phyloP scores from a whole-genome alignment of 2,329 filamentous ascomycete species.

The Chrysoporthe cubensis region DNA sequence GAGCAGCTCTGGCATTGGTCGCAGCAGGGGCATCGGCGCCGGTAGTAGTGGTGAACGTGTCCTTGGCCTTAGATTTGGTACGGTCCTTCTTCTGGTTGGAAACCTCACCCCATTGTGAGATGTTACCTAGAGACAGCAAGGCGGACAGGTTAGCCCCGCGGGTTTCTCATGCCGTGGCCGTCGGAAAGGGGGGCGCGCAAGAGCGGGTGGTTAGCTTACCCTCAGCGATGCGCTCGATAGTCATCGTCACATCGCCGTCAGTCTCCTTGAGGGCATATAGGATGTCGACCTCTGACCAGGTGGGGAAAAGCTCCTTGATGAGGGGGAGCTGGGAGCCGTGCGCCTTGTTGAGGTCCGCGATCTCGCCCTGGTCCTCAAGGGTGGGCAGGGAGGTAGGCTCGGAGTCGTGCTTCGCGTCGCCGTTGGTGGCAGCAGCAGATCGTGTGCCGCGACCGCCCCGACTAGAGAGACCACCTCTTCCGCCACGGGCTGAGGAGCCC shows the following conservation, averaged over 20 bases:
- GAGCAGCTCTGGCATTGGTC: constrained; percentile 51
- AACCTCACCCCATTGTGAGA: constrained; percentile 84
- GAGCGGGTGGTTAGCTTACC: constrained; percentile 52
- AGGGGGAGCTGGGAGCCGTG: constrained; percentile 78
- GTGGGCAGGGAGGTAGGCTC: constrained; percentile 59
- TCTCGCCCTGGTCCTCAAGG: constrained; percentile 82
- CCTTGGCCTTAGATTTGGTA: constrained; percentile 73
- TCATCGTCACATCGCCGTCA: constrained; percentile 74
- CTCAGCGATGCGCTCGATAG: constrained; percentile 79
- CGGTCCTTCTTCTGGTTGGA: constrained; percentile 78
- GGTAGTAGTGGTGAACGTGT: constrained; percentile 57
- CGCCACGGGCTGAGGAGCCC: constrained; percentile 61
- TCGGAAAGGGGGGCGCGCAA: neutral
- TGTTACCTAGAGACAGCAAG: constrained; percentile 59
- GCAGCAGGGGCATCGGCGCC: constrained; percentile 52
- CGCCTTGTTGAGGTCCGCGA: constrained; percentile 89
- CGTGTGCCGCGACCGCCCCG: constrained; percentile 75
- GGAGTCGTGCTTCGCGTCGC: constrained; percentile 67
- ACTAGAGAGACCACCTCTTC: constrained; percentile 39
- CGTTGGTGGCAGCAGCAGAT: constrained; percentile 69
- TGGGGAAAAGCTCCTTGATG: constrained; percentile 91
- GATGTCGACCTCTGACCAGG: constrained; percentile 95
- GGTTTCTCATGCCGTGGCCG: constrained; percentile 1
- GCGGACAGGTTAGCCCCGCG: constrained; percentile 27
- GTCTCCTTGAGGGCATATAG: constrained; percentile 91